Conservation (phyloP, 192 early-diverging fungal genomes). For the Coemansia aciculifera region DNA sequence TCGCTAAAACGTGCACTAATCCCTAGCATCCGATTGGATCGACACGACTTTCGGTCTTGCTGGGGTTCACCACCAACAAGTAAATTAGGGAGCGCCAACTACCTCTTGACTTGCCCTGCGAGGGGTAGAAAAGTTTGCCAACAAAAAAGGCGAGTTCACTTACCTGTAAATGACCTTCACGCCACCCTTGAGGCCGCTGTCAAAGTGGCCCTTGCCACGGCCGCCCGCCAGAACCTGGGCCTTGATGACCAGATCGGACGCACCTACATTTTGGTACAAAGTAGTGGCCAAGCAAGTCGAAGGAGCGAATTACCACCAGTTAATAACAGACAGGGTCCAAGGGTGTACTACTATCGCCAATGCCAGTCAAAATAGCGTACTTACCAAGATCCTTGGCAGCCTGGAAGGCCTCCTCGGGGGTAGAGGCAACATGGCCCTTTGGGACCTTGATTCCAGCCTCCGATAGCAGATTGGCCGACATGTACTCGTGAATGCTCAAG, state of each 20-base stretch:
- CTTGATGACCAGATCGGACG: slow-evolving; percentile 75
- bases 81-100: not conserved
- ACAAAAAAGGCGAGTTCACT: slow-evolving; percentile 25
- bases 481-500: slow-evolving; percentile 98
- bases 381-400: slow-evolving; percentile 79
- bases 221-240: slow-evolving; percentile 96
- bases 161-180: slow-evolving; percentile 91
- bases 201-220: slow-evolving; percentile 97
- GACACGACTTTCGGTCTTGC: not conserved
- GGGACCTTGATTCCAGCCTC: slow-evolving; percentile 93
- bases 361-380: slow-evolving; percentile 1
- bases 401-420: slow-evolving; percentile 84
- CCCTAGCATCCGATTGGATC: slow-evolving; percentile 2
- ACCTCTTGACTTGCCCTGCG: not conserved
- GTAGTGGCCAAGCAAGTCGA: not conserved
- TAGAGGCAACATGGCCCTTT: slow-evolving; percentile 82
- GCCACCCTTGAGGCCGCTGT: slow-evolving; percentile 94
- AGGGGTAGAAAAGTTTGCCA: not conserved
- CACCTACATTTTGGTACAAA: slow-evolving; percentile 37
- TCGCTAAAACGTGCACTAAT: slow-evolving; percentile 1
- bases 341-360: not conserved
- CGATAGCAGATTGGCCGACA: slow-evolving; percentile 88
- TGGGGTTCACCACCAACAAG: not conserved
- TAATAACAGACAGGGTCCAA: not conserved
- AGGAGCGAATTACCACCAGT: not conserved